Evolutionary conservation across 352 stramenopile species (phyloP).

Genomic region (Phytophthora sansomeana): DNA sequence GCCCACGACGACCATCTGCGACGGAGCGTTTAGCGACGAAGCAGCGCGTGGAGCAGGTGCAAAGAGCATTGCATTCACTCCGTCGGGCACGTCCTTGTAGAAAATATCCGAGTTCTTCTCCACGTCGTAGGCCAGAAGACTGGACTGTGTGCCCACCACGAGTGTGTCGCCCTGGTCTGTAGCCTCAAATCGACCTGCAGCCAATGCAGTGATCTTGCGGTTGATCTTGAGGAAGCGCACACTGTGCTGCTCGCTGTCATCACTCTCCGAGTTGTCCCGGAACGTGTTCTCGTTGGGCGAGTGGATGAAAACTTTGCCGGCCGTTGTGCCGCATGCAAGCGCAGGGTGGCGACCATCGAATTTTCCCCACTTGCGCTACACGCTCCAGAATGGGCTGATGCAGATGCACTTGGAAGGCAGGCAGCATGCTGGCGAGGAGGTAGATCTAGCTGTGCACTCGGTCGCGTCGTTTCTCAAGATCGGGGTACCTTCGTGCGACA

Average conservation of each 20-base stretch:
- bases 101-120: constrained; percentile 95
- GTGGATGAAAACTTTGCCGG: constrained; percentile 93
- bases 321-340: constrained; percentile 85
- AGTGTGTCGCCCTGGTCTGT: constrained; percentile 79
- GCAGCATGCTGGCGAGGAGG: constrained; percentile 55
- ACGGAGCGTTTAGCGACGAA: constrained; percentile 35
- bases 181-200: constrained; percentile 72
- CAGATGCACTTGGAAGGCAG: constrained; percentile 84
- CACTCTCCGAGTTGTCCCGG: constrained; percentile 43
- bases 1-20: constrained; percentile 89
- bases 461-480: constrained; percentile 47
- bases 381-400: constrained; percentile 82
- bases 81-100: constrained; percentile 91
- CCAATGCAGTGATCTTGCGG: constrained; percentile 84
- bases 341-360: constrained; percentile 85
- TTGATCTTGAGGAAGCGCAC: constrained; percentile 94
- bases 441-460: neutral
- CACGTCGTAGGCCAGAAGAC: constrained; percentile 92
- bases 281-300: constrained; percentile 83
- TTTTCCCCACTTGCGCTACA: constrained; percentile 75
- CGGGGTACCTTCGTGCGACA: constrained; percentile 36
- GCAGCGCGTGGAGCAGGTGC: constrained; percentile 44
- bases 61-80: constrained; percentile 87
- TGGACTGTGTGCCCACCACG: constrained; percentile 90
- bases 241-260: constrained; percentile 48